Conservation (phyloP, 495 filamentous ascomycete species). For the Glonium stellatum region DNA sequence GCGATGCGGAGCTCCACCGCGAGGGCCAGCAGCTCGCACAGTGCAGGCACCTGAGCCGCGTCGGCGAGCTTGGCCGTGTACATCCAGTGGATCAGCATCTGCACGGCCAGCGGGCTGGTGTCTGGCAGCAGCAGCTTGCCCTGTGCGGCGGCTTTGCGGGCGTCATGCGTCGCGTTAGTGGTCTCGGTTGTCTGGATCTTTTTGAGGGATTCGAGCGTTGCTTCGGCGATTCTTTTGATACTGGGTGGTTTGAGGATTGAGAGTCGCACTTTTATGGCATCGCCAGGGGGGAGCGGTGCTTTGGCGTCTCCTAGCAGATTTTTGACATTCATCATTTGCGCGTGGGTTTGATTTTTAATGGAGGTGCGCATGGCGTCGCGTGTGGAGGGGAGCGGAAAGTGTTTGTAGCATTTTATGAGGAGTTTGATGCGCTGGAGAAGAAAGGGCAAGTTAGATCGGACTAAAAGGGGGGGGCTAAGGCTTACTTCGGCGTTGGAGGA, state of each 20-base stretch:
- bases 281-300: not conserved
- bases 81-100: slow-evolving; percentile 6
- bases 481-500: too few species aligned
- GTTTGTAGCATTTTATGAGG: not conserved
- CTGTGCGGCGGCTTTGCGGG: slow-evolving; percentile 10
- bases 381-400: too few species aligned
- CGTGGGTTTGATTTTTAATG: not conserved
- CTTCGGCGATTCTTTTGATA: not conserved
- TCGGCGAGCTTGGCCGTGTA: slow-evolving; percentile 1
- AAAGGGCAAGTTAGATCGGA: too few species aligned
- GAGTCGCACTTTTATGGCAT: not conserved
- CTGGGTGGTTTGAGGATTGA: not conserved
- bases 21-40: slow-evolving; percentile 10
- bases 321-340: not conserved
- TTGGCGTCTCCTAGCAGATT: not conserved
- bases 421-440: not conserved
- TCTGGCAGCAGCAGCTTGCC: not conserved
- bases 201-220: not conserved
- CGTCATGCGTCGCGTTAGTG: not conserved
- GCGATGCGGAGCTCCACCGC: slow-evolving; percentile 5
- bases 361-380: too few species aligned
- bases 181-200: slow-evolving; percentile 2
- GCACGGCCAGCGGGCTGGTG: not conserved
- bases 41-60: not conserved
- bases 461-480: too few species aligned